Base-by-base conservation (phyloP, 257 asterid genomes). In the Salvia miltiorrhiza region DNA sequence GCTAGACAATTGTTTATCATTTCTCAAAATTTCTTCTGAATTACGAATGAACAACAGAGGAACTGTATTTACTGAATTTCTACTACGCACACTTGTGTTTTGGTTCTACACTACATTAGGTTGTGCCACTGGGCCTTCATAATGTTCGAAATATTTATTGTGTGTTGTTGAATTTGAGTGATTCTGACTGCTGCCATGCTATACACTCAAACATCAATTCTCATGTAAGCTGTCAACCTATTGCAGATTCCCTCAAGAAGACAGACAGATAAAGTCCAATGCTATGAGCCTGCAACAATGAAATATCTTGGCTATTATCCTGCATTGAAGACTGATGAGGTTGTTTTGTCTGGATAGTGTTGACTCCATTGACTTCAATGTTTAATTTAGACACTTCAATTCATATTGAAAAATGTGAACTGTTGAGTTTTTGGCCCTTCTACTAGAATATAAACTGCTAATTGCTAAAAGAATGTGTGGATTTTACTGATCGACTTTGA, bases 241-340 rank as follows among this genome's bases (percentile, higher is more conserved):
- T 47, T 79, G 70, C 90, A 91, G 97, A 78, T 91, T 67, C 99
- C 99, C 76, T 94, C 99, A 13, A 88, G 99, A 77, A 84, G 99
- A 67, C 99, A 89, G 75, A 79, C 92, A 4, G 99, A 94, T 81
- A 94, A 79, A 86, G 99, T 94, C 78, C 95, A 82, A 76, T 94
- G 99, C 87, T 94, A 94, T 80, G 99, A 94, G 78, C 99, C 99
- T 72, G 97, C 99, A 72, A 94, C 99, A 53, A 91, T 94, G 97
- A 91, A 94, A 67, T 94, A 89, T 81, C 87, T 94, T 59, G 97
- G 97, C 57, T 87, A 39, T 82, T 84, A 80, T 77, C 95, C 97
- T 41, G 97, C 97, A 20, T 66, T 94, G 83, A 81, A 91, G 71
- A 85, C 96, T 72, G 97, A 89, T 54, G 99, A 91, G 93, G 99